Conservation (phyloP, 108 stramenopile genomes). For the Pseudonitzschia delicatissima region DNA sequence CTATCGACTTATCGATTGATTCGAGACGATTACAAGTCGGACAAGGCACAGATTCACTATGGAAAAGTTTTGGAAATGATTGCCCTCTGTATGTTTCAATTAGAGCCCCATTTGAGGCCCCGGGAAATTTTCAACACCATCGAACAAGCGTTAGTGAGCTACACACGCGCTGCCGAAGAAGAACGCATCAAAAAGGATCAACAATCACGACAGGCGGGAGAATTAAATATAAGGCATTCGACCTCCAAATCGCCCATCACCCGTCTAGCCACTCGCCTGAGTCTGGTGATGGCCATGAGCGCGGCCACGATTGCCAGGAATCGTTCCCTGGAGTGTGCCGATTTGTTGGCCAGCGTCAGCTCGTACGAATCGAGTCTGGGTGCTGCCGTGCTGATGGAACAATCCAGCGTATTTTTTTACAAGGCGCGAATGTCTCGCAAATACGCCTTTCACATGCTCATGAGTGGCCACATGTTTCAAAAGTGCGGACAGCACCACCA, state of each 20-base stretch:
- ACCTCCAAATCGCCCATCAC: slow-evolving; percentile 57
- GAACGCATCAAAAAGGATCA: slow-evolving; percentile 39
- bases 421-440: slow-evolving; percentile 72
- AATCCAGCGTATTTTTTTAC: slow-evolving; percentile 72
- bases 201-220: slow-evolving; percentile 24
- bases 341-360: slow-evolving; percentile 77
- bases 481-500: slow-evolving; percentile 78
- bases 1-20: slow-evolving; percentile 70
- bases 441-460: slow-evolving; percentile 89
- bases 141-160: slow-evolving; percentile 68
- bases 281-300: slow-evolving; percentile 57
- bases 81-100: slow-evolving; percentile 64
- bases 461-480: slow-evolving; percentile 91
- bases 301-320: slow-evolving; percentile 38
- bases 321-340: slow-evolving; percentile 79
- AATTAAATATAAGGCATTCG: slow-evolving; percentile 15
- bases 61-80: slow-evolving; percentile 85
- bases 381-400: slow-evolving; percentile 82
- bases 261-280: slow-evolving; percentile 70
- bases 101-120: slow-evolving; percentile 49
- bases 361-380: slow-evolving; percentile 82
- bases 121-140: slow-evolving; percentile 45
- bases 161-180: slow-evolving; percentile 77
- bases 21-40: slow-evolving; percentile 85
- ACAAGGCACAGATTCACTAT: slow-evolving; percentile 69